Percentiles rank a stretch among this genome's conserved stretches.
Conservation (phyloP, 768 basidiomycete species). For the Kwoniella botswanensis region DNA sequence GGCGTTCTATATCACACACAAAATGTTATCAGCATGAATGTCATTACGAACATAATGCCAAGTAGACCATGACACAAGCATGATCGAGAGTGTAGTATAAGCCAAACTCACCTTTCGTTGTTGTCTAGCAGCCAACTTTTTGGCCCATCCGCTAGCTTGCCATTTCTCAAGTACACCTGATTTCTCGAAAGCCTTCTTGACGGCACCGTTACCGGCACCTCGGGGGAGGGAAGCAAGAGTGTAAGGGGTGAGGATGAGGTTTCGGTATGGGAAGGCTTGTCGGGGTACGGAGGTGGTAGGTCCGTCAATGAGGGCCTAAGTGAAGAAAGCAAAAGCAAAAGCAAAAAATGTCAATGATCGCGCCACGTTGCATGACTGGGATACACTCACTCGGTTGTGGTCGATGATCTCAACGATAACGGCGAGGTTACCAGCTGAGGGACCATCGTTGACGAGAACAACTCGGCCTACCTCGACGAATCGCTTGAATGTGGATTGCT, state of each 20-base stretch:
- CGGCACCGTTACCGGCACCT: conserved; percentile 75
- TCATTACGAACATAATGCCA: background rate
- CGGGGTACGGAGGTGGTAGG: conserved; percentile 89
- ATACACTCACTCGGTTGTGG: conserved; percentile 85
- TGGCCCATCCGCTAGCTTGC: conserved; percentile 85
- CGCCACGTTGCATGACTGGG: too few relatives aligned
- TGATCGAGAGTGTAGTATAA: too few relatives aligned
- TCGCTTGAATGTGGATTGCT: conserved; percentile 71
- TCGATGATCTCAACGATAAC: conserved; percentile 97
- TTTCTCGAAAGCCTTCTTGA: conserved; percentile 87
- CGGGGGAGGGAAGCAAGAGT: conserved; percentile 83
- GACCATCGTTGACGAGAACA: conserved; percentile 90
- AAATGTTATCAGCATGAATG: background rate
- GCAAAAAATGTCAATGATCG: background rate
- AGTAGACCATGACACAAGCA: too few relatives aligned
- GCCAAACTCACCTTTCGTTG: conserved; percentile 65
- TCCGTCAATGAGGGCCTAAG: conserved; percentile 92
- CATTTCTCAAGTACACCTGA: conserved; percentile 84
- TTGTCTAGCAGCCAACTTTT: conserved; percentile 76
- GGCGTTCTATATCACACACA: conserved; percentile 58
- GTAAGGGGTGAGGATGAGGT: conserved; percentile 88
- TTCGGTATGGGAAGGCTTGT: conserved; percentile 87
- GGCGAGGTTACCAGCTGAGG: conserved; percentile 83
- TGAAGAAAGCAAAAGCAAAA: background rate
- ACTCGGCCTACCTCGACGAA: conserved; percentile 99